Conservation (phyloP, 345 rosid species). For the Lumnitzera littorea region DNA sequence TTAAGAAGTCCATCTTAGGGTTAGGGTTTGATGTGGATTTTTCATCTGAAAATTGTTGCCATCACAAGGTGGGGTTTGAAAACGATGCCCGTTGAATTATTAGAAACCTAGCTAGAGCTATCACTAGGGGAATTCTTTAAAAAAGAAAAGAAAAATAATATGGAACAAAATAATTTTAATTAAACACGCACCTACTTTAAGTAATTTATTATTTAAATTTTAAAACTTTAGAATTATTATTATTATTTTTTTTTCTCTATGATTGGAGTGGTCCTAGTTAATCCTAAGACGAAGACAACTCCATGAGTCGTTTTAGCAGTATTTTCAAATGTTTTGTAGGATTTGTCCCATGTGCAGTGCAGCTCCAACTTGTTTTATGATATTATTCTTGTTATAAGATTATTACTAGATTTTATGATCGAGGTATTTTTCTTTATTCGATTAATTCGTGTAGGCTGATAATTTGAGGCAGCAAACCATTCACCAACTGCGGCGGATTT, state of each 20-base stretch:
- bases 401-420: constrained; percentile 7
- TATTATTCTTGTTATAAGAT: not conserved
- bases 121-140: constrained; percentile 2
- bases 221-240: not conserved
- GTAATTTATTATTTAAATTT: not conserved
- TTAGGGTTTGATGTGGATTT: constrained; percentile 31
- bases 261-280: constrained; percentile 28
- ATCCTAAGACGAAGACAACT: constrained; percentile 15
- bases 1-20: constrained; percentile 18
- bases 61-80: constrained; percentile 40
- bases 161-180: not conserved
- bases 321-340: constrained; percentile 12
- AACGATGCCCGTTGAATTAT: constrained; percentile 37
- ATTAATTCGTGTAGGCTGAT: constrained; percentile 52
- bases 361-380: not conserved
- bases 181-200: too few species aligned
- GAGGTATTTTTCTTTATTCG: not conserved
- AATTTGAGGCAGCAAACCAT: constrained; percentile 90
- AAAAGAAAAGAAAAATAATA: not conserved
- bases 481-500: constrained; percentile 69
- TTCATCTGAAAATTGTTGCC: constrained; percentile 26
- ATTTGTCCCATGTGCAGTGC: constrained; percentile 13
- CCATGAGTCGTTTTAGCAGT: constrained; percentile 15
- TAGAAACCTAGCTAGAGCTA: constrained; percentile 28
- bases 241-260: constrained; percentile 4